Evolutionary conservation across 202 grass and related monocot species (phyloP).

Genomic region (Zizania palustris): DNA sequence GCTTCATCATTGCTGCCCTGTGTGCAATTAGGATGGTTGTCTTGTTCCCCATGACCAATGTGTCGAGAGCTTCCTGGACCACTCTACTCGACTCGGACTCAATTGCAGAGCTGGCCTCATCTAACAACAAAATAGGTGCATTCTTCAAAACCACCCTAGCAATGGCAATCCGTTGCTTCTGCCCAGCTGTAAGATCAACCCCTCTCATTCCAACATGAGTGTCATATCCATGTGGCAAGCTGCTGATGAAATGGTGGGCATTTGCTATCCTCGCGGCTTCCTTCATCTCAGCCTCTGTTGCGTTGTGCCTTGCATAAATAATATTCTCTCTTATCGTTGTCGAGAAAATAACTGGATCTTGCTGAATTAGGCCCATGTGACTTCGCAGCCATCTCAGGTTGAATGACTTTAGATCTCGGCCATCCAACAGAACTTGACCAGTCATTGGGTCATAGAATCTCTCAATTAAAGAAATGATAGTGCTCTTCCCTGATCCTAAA

Average conservation of each 20-base stretch:
- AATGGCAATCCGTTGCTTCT: slow-evolving; percentile 94
- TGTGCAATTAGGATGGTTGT: slow-evolving; percentile 97
- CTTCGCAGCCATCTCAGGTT: slow-evolving; percentile 96
- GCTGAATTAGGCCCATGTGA: slow-evolving; percentile 95
- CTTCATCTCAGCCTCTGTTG: slow-evolving; percentile 92
- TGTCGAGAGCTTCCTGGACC: slow-evolving; percentile 93
- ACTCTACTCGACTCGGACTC: slow-evolving; percentile 96
- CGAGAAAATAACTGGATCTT: slow-evolving; percentile 97
- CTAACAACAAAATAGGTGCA: slow-evolving; percentile 91
- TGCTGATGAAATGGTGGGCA: slow-evolving; percentile 97
- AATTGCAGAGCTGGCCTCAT: slow-evolving; percentile 90
- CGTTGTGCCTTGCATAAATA: slow-evolving; percentile 96
- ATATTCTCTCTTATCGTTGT: slow-evolving; percentile 99
- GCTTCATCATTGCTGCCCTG: slow-evolving; percentile 97
- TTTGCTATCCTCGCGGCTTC: slow-evolving; percentile 96
- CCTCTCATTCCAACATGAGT: slow-evolving; percentile 96
- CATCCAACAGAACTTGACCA: slow-evolving; percentile 96
- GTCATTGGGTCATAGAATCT: slow-evolving; percentile 91
- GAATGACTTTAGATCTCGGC: slow-evolving; percentile 87
- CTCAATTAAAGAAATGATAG: slow-evolving; percentile 92
- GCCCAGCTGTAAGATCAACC: slow-evolving; percentile 92
- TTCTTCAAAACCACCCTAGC: slow-evolving; percentile 95
- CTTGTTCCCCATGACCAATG: slow-evolving; percentile 97
- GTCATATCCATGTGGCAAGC: slow-evolving; percentile 94
- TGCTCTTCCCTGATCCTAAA: slow-evolving; percentile 96